Base-by-base conservation (phyloP, 1,284 basidiomycete genomes). In the Fomitopsis pinicola region DNA sequence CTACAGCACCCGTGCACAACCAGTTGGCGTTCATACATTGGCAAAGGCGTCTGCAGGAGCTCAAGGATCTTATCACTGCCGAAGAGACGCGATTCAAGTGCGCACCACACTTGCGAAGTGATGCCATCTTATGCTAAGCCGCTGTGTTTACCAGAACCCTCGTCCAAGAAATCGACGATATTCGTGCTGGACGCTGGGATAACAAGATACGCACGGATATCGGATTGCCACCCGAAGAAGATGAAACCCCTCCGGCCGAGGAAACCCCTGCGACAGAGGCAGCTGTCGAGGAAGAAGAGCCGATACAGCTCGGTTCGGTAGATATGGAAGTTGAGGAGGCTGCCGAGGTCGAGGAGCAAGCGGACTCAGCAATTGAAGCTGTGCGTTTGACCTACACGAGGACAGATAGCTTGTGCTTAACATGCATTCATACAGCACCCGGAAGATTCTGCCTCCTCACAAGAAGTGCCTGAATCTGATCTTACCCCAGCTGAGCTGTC, bases 61-160 rank as follows among this genome's bases (percentile, higher is more conserved):
- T 96, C 5, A 84, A 85, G 60, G 78, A 80, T 22, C 78, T 86
- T 50, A 93, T 96, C 53, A 71, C 80, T 46, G 79, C 77, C 1
- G 89, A 94, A 70, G 94, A 96, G 75, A 71, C 76, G 28, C 85
- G 83, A 60, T 96, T 94, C 80, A 91, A 86, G 92, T 91, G 67
- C 45, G 79, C 76, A 55, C 22, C 7, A 33, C 59, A 48, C 38
- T 5, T 55, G 42, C 26, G 9, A 17, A 35, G 52, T 28, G 9
- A 22, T 17, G 26, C 2, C 38, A 26, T 35, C 44, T 19, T 15
- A 54, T 45, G 46, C 59, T 50, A 17, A 54, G 50, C 15, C 1
- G 36, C 7, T 15, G 35, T 3, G 15, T 6, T 19, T 46, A 6
- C 52, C 48, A 70, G 69, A 64, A 76, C 72, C 30, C 74, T 91